Percentiles rank a stretch among this genome's conserved stretches.
Conservation (phyloP, 805 yeast genomes). For the Saccharomycopsis amapae region DNA sequence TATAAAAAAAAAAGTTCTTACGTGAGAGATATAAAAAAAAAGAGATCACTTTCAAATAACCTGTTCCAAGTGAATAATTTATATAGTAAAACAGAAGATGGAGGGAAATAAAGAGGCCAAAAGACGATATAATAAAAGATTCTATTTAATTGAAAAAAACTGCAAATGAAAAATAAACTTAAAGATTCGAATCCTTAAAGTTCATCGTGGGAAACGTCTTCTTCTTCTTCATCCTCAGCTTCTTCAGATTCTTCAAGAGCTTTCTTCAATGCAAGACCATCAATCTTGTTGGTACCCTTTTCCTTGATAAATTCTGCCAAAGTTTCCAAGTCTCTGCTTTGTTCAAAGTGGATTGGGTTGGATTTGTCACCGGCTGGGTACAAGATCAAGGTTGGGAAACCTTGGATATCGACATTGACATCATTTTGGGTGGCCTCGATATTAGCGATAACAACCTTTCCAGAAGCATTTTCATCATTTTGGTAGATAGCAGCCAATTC, state of each 20-base stretch:
- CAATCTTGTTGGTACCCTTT: constrained; percentile 56
- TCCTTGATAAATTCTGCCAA: constrained; percentile 66
- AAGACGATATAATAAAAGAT: no score
- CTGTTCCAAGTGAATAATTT: no score
- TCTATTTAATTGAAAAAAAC: no score
- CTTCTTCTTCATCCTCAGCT: constrained; percentile 26
- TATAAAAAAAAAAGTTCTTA: no score
- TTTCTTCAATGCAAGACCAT: constrained; percentile 38
- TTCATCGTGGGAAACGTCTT: constrained; percentile 21
- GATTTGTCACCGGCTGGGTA: constrained; percentile 81
- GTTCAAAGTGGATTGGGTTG: constrained; percentile 57
- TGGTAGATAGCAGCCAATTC: constrained; percentile 70
- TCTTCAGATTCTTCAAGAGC: constrained; percentile 29
- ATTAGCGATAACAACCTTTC: constrained; percentile 69
- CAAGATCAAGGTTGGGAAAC: constrained; percentile 88
- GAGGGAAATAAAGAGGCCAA: no score
- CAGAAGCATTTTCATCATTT: constrained; percentile 39
- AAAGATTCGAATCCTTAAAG: no score
- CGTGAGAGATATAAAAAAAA: no score
- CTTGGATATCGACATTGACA: constrained; percentile 71
- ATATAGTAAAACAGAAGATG: no score
- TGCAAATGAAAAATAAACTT: no score
- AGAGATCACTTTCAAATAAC: no score
- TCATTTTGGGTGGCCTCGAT: constrained; percentile 89
- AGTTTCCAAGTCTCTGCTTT: constrained; percentile 66